A percentile compares a stretch with the other conserved stretches of the same genome.
These are phyloP conservation scores for Corrigiola litoralis DNA, from an alignment of 179 eudicot species.

Conservation along the genomic window DNA sequence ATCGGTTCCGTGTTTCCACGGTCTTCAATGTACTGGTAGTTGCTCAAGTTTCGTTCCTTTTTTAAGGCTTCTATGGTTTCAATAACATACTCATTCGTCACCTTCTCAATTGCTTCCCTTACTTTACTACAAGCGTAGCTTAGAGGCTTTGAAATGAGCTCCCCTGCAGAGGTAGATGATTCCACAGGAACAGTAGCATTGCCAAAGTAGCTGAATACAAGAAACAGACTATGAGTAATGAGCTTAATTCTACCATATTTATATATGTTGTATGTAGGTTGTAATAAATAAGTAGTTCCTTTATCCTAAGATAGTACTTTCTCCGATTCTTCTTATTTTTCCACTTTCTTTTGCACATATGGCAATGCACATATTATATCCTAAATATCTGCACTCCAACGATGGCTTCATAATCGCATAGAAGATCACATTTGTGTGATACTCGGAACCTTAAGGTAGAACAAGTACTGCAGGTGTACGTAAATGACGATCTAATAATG, in stretches of 20 bases:
- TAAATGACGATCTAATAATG: too few relatives aligned
- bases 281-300: background rate
- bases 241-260: background rate
- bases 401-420: too few relatives aligned
- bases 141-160: conserved; percentile 11
- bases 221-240: background rate
- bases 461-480: too few relatives aligned
- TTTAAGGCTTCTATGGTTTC: conserved; percentile 12
- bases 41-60: background rate
- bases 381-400: too few relatives aligned
- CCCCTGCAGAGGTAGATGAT: background rate
- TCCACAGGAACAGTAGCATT: conserved; percentile 17
- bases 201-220: conserved; percentile 24
- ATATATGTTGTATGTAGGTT: too few relatives aligned
- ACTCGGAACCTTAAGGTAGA: too few relatives aligned
- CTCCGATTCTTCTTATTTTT: too few relatives aligned
- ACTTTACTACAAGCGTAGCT: conserved; percentile 18
- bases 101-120: conserved; percentile 9
- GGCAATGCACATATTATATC: too few relatives aligned
- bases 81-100: conserved; percentile 19
- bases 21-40: background rate
- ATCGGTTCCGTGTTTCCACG: conserved; percentile 3
- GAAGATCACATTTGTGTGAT: too few relatives aligned
- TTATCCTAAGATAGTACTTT: too few relatives aligned
- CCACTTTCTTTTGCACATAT: too few relatives aligned